phyloP scores from a whole-genome alignment of 805 yeast species.

The Lipomyces yamadae region DNA sequence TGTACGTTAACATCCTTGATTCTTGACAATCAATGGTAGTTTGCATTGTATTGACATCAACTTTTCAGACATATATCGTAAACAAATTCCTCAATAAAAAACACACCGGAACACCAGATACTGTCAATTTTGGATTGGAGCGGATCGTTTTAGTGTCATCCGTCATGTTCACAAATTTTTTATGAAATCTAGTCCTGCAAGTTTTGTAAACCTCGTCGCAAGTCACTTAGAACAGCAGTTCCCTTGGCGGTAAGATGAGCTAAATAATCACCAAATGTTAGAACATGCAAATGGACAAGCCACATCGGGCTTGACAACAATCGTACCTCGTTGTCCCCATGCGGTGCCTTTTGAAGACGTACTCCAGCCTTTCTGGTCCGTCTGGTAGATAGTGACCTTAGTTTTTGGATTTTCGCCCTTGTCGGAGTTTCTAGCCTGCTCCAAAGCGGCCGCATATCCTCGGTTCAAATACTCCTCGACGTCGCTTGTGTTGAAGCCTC shows the following conservation, averaged over 20 bases:
- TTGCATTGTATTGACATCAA: neutral
- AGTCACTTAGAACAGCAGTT: slow-evolving; percentile 23
- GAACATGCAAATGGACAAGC: neutral
- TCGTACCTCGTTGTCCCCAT: slow-evolving; percentile 30
- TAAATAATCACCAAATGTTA: neutral
- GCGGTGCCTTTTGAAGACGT: slow-evolving; percentile 26
- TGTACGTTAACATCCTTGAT: neutral
- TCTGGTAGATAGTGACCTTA: slow-evolving; percentile 15
- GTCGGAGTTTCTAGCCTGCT: slow-evolving; percentile 20
- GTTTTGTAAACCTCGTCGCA: slow-evolving; percentile 31
- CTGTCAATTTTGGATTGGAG: neutral
- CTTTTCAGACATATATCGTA: neutral
- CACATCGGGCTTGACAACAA: neutral
- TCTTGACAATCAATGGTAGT: neutral
- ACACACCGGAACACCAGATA: neutral
- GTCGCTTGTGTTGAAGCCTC: slow-evolving; percentile 33
- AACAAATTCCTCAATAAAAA: neutral
- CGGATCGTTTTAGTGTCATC: neutral
- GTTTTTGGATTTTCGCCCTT: slow-evolving; percentile 9
- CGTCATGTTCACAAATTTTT: neutral
- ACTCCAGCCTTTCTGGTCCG: slow-evolving; percentile 33
- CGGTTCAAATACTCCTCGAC: slow-evolving; percentile 34
- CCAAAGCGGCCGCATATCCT: slow-evolving; percentile 26
- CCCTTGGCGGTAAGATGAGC: slow-evolving; percentile 34
- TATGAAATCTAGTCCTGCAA: slow-evolving; percentile 2